Conservation (phyloP, 2,329 filamentous ascomycete genomes). For the Pestalotiopsis fici region DNA sequence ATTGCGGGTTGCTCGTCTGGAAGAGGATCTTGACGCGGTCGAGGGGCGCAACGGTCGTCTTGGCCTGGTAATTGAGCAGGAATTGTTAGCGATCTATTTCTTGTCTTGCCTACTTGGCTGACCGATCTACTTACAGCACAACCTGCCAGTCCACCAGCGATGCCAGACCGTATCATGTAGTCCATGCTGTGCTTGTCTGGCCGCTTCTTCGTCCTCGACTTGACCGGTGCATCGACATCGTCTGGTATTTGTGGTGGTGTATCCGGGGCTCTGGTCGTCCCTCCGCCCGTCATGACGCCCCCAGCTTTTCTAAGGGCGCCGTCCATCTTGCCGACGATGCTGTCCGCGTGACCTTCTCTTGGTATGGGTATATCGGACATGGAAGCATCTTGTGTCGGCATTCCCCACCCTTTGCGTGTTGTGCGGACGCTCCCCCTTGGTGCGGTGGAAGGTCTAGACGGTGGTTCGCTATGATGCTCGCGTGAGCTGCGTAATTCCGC, state of each 20-base stretch:
- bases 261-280: slow-evolving; percentile 28
- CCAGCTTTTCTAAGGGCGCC: slow-evolving; percentile 25
- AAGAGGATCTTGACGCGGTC: slow-evolving; percentile 99
- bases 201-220: slow-evolving; percentile 44
- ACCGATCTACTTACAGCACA: slow-evolving; percentile 70
- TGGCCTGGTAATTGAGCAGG: slow-evolving; percentile 63
- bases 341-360: slow-evolving; percentile 33
- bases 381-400: slow-evolving; percentile 61
- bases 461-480: neutral
- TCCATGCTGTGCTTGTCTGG: slow-evolving; percentile 74
- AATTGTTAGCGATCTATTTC: neutral
- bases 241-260: slow-evolving; percentile 45
- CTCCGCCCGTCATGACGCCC: slow-evolving; percentile 17
- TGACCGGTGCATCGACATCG: slow-evolving; percentile 51
- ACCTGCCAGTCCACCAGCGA: slow-evolving; percentile 88
- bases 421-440: neutral
- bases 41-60: slow-evolving; percentile 92
- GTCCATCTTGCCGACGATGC: slow-evolving; percentile 27
- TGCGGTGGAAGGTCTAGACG: neutral
- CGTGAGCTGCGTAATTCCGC: neutral
- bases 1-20: slow-evolving; percentile 91
- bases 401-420: slow-evolving; percentile 34
- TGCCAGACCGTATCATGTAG: slow-evolving; percentile 79
- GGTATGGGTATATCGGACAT: slow-evolving; percentile 52
- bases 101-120: no score